Evolutionary conservation across 768 basidiomycete genomes (phyloP), one percentile per base, ranked within the genome.

Genomic region (Podaxis sp.): DNA sequence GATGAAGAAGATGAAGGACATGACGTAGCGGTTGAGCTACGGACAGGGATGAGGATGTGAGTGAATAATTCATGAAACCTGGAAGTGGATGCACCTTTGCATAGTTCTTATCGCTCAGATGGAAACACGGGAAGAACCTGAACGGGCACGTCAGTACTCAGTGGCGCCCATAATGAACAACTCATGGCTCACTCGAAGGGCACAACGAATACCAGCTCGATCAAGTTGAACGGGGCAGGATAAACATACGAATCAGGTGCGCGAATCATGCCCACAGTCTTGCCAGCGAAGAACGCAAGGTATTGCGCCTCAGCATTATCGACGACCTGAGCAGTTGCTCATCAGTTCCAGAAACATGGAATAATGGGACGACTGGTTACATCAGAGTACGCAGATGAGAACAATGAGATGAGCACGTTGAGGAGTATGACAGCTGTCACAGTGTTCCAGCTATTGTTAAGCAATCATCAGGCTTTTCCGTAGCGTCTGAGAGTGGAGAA

Each of bases 351-450:
- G 27, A 28, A 5, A 51, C n/a, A 18, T 5, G 13, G 38, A 28
- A 36, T 54, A 46, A 47, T 5, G 21, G 11, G 27, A 2, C 47
- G 5, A 25, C n/a, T 75, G 21, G 82, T 71, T 58, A 91, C 93
- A 66, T 95, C 94, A 10, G 88, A 85, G 68, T 96, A 96, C 0
- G 94, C 93, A 53, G 93, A 92, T 16, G 94, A 87, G 71, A 97
- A 97, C 66, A 98, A 76, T n/a, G 95, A 97, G 66, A 98, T 94
- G 68, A 98, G 80, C 69, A 98, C 87, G 70, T 98, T 98, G 70
- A 97, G 83, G 53, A 97, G 80, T 57, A 98, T 83, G 53, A 97
- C 82, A 16, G 85, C 89, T 2, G 91, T 89, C 21, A 87, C 82
- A 57, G 92, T 82, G 73, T 88, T 93, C 93, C 93, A 95, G 47